Base-by-base conservation (phyloP, 164 flowering plant species). In the Dillenia turbinata region DNA sequence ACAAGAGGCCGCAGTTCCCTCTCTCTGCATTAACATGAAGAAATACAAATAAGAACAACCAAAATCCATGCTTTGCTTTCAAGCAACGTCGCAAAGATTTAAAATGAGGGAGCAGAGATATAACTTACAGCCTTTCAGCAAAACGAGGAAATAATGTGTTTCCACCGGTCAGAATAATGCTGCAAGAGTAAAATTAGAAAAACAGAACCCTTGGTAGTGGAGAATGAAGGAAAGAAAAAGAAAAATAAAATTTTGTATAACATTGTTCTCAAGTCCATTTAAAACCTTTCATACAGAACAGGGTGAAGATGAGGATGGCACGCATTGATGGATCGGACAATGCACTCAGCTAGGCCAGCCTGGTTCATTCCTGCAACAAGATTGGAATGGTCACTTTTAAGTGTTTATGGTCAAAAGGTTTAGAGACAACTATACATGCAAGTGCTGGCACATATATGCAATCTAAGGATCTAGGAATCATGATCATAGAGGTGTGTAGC, bases 281-380 rank as follows among this genome's bases (percentile, higher is more conserved):
- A 50, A 49, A 44, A 63, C 99, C 97, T 95, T 66, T 88, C 81
- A 70, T 85, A 95, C 12, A 95, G 88, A 24, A 92, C 92, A 49
- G 99, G 97, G 63, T 87, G 99, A 73, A 95, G 93, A 82, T 77
- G 77, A 64, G 97, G 88, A 63, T 92, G 96, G 70, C 97, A 95
- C 33, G 88, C 84, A 72, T 82, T 82, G 55, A 91, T 84, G 56
- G 99, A 88, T 70, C 92, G 79, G 52, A 89, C 96, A 52, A 95
- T 84, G 77, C 97, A 91, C 75, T 95, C 97, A 40, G 99, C 99
- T 16, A 95, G 83, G 64, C 99, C 99, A 63, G 99, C 99, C 77
- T 92, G 82, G 71, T 89, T 92, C 91, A 95, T 85, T 65, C 99
- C 99, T 95, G 81, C 43, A 57, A 53, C 40, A 33, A 33, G 40